Percentiles rank a stretch among this genome's conserved stretches.
Evolutionary conservation across 108 stramenopile genomes (phyloP).

Genomic region (Pseudonitzschia multistriata): DNA sequence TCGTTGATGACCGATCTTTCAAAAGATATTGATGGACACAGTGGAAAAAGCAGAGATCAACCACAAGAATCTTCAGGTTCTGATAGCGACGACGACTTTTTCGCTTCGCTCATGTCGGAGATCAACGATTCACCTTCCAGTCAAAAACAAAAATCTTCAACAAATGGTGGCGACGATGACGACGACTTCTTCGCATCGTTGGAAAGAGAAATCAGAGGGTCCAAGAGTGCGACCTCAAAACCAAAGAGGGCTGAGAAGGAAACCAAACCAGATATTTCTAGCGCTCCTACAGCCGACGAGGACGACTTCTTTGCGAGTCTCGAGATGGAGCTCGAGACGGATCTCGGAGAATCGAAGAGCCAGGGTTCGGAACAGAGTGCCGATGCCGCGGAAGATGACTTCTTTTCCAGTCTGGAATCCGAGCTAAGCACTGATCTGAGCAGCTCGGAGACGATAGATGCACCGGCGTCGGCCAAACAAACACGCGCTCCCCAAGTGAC

Average conservation of each 20-base stretch:
- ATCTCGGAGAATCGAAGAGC: neutral
- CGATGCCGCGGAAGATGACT: constrained; percentile 50
- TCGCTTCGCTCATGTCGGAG: constrained; percentile 69
- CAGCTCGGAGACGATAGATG: neutral
- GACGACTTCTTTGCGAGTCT: constrained; percentile 77
- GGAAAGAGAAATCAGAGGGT: constrained; percentile 21
- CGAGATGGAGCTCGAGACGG: constrained; percentile 47
- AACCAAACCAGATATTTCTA: neutral
- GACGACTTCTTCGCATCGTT: constrained; percentile 41
- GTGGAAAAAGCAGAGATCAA: constrained; percentile 18
- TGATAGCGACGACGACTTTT: constrained; percentile 69
- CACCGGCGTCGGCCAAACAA: neutral
- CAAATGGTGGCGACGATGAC: constrained; percentile 21
- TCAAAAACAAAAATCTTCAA: neutral
- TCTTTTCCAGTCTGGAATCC: constrained; percentile 63
- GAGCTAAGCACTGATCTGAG: constrained; percentile 33
- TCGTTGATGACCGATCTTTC: constrained; percentile 74
- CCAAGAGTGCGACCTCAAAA: neutral
- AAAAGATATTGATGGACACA: constrained; percentile 34
- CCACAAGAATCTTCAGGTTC: neutral
- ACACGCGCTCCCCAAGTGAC: neutral
- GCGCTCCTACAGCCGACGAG: constrained; percentile 10
- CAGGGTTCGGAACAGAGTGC: neutral
- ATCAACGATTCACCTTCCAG: constrained; percentile 28
- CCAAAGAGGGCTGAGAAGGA: neutral